phyloP scores from a whole-genome alignment of 192 early-diverging fungal genomes.

The Coemansia sp. region DNA sequence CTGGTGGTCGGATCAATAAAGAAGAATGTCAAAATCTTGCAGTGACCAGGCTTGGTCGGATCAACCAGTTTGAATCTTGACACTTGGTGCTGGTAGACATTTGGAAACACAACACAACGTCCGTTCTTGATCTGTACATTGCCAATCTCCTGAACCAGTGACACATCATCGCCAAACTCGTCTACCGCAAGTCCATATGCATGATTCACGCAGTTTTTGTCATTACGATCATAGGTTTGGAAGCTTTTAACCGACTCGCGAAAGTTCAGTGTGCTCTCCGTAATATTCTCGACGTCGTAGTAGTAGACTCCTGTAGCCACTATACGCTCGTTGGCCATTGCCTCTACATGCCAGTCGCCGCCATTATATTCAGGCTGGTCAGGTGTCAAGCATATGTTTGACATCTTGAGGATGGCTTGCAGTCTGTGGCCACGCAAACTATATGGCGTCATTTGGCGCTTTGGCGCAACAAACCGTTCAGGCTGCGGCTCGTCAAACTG shows the following conservation, averaged over 20 bases:
- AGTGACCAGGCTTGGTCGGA: slow-evolving; percentile 58
- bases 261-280: slow-evolving; percentile 59
- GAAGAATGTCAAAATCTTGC: slow-evolving; percentile 71
- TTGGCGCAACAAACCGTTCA: slow-evolving; percentile 34
- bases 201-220: slow-evolving; percentile 9
- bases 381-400: slow-evolving; percentile 66
- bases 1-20: slow-evolving; percentile 61
- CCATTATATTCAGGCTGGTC: slow-evolving; percentile 59
- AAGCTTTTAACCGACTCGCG: slow-evolving; percentile 26
- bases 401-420: slow-evolving; percentile 71
- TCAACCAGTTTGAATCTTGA: slow-evolving; percentile 61
- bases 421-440: slow-evolving; percentile 42
- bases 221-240: slow-evolving; percentile 8
- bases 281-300: slow-evolving; percentile 69
- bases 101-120: slow-evolving; percentile 69
- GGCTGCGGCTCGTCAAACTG: slow-evolving; percentile 34
- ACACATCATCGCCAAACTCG: background rate
- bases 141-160: slow-evolving; percentile 47
- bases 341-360: slow-evolving; percentile 69
- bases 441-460: slow-evolving; percentile 19
- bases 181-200: slow-evolving; percentile 50
- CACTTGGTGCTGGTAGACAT: slow-evolving; percentile 68
- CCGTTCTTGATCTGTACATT: slow-evolving; percentile 52
- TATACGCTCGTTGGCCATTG: slow-evolving; percentile 67
- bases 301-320: slow-evolving; percentile 73